A percentile compares a stretch with the other conserved stretches of the same genome.
These are phyloP conservation scores for Candida boleticola DNA, from an alignment of 805 yeast species.

Conservation along the genomic window DNA sequence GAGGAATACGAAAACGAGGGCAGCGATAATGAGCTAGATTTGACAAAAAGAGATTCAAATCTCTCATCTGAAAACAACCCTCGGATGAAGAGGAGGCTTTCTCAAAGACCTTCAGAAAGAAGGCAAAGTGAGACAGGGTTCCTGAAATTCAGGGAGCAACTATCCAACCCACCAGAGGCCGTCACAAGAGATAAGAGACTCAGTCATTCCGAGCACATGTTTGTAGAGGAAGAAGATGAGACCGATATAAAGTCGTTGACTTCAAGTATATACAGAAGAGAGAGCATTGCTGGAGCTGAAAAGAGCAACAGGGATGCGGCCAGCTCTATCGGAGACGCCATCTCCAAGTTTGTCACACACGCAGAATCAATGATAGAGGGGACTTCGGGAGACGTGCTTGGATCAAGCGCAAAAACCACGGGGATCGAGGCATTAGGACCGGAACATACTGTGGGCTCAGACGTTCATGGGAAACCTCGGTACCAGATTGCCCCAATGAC, in stretches of 20 bases:
- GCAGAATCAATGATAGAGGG: background rate
- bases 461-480: background rate
- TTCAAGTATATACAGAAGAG: slow-evolving; percentile 4
- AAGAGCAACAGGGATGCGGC: background rate
- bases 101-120: slow-evolving; percentile 3
- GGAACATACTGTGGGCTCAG: background rate
- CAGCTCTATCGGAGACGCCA: background rate
- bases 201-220: background rate
- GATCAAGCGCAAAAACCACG: no score
- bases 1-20: background rate
- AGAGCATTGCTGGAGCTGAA: background rate
- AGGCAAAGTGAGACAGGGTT: background rate
- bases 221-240: background rate
- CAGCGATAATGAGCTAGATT: no score
- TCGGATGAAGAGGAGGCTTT: slow-evolving; percentile 1
- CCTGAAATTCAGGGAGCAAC: no score
- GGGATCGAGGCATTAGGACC: no score
- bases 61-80: background rate
- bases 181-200: background rate
- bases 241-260: background rate
- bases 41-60: no score
- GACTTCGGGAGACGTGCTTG: background rate
- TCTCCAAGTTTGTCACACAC: background rate
- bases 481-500: slow-evolving; percentile 10
- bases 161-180: background rate